Conservation (phyloP, 2,329 filamentous ascomycete species). For the Neospermospora avenae region DNA sequence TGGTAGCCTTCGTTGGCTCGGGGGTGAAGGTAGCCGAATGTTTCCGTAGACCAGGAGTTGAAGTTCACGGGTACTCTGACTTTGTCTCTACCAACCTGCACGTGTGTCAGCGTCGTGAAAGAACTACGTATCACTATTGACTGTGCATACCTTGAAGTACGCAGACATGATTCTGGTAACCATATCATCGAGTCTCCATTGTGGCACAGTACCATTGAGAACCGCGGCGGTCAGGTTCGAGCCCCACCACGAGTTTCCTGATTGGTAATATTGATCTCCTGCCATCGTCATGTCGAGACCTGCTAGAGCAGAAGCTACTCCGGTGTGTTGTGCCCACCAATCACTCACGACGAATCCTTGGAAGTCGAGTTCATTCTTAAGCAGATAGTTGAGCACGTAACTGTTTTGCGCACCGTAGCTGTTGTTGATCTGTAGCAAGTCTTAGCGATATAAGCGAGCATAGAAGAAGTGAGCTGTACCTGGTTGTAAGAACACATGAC, state of each 20-base stretch:
- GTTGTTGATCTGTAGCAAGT: slow-evolving; percentile 60
- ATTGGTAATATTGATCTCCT: slow-evolving; percentile 74
- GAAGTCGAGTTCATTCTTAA: slow-evolving; percentile 79
- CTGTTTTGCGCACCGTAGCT: slow-evolving; percentile 78
- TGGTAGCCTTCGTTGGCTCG: slow-evolving; percentile 7
- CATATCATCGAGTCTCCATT: slow-evolving; percentile 91
- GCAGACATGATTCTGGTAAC: slow-evolving; percentile 75
- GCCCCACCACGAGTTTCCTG: slow-evolving; percentile 64
- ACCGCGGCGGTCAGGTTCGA: slow-evolving; percentile 82
- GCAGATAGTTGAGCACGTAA: slow-evolving; percentile 67
- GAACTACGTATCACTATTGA: too few relatives aligned
- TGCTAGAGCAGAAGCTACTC: slow-evolving; percentile 64
- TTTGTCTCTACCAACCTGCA: slow-evolving; percentile 42
- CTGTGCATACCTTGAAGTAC: slow-evolving; percentile 55
- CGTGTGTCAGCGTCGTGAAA: too few relatives aligned
- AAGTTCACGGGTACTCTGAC: slow-evolving; percentile 63
- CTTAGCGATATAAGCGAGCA: neutral
- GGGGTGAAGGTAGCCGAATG: slow-evolving; percentile 53
- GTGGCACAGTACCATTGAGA: slow-evolving; percentile 83
- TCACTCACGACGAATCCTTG: slow-evolving; percentile 78
- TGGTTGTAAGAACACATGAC: slow-evolving; percentile 67
- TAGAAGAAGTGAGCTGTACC: slow-evolving; percentile 3
- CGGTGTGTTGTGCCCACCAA: slow-evolving; percentile 72
- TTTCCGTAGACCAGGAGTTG: slow-evolving; percentile 79
- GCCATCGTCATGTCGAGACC: slow-evolving; percentile 87